A percentile compares a stretch with the other conserved stretches of the same genome.
Evolutionary conservation across 192 early-diverging fungal species (phyloP).

Genomic region (Podila epicladia): DNA sequence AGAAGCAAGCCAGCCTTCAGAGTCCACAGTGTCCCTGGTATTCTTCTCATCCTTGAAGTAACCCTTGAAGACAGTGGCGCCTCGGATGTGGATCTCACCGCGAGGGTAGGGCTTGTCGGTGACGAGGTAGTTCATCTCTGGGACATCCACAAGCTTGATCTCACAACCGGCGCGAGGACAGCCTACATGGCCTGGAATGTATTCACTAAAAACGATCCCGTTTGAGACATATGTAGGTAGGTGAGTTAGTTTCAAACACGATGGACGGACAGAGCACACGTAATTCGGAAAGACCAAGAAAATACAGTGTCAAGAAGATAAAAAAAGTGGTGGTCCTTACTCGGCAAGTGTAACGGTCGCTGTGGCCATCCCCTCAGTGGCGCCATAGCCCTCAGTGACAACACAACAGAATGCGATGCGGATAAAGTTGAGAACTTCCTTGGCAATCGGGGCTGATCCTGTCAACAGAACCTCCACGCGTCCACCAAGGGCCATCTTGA

Average conservation of each 20-base stretch:
- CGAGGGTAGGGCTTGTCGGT: conserved; percentile 82
- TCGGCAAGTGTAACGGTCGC: conserved; percentile 40
- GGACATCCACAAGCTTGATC: conserved; percentile 88
- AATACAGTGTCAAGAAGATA: not conserved
- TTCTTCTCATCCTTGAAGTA: conserved; percentile 89
- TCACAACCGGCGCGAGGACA: conserved; percentile 70
- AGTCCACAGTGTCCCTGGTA: conserved; percentile 79
- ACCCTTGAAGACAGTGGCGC: conserved; percentile 74
- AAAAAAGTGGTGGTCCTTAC: conserved; percentile 10
- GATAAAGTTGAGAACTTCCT: conserved; percentile 73
- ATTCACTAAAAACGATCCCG: conserved; percentile 55
- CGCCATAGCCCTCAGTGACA: conserved; percentile 68
- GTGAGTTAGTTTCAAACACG: not conserved
- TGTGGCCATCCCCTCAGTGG: conserved; percentile 58
- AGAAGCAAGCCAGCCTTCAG: conserved; percentile 88
- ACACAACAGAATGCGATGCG: conserved; percentile 71
- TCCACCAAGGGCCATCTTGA: conserved; percentile 85
- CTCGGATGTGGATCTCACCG: conserved; percentile 90
- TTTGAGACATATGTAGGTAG: not conserved
- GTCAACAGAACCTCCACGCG: conserved; percentile 69
- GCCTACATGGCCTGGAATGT: conserved; percentile 71
- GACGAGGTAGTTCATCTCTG: conserved; percentile 85
- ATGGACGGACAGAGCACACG: not conserved
- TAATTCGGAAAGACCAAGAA: not conserved
- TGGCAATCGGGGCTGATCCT: conserved; percentile 76